Evolutionary conservation across 2,329 filamentous ascomycete genomes (phyloP), one percentile per base, ranked within the genome.

Genomic region (Zasmidium cellare): DNA sequence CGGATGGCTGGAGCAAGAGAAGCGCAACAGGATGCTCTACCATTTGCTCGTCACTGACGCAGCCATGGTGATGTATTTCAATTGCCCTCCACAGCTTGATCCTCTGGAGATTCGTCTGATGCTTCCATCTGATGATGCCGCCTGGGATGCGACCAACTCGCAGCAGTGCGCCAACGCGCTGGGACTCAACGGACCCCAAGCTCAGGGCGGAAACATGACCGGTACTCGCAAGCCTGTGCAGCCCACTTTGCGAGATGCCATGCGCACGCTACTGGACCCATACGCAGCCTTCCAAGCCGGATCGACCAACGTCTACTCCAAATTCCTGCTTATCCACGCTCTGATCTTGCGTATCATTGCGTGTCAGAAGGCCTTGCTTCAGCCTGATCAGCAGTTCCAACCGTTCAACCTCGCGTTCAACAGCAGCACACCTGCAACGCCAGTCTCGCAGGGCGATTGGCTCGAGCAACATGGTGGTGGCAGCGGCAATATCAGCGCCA

Each of bases 301-400:
- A 46, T 83, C 82, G 20, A 91, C 88, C 1, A 91, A 91, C 65
- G 76, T 88, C 1, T 89, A 87, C 67, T 87, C 86, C 35, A 91
- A 91, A 68, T 91, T 91, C 66, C 82, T 91, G 55, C 73, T 91
- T 48, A 84, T 91, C 7, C 88, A 91, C 67, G 84, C 83, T 12
- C 76, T 92, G 53, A 80, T 89, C 55, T 79, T 84, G 5, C 80
- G 89, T 62, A 83, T 91, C 62, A 84, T 79, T 76, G 74, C 76
- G 54, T 73, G 77, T 45, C 81, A 81, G 65, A 79, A 77, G 60
- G 65, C 76, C 16, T 50, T 70, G n/a, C 58, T 69, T 25, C 62
- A 65, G 38, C 67, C 68, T 9, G 65, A 71, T 18, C 60, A 58
- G 18, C 53, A 60, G 9, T 61, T 65, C 56, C 65, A 66, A 23